Evolutionary conservation across 1,139 yeast genomes (phyloP), one percentile per base, ranked within the genome.

Genomic region (Sugiyamaella sp.): DNA sequence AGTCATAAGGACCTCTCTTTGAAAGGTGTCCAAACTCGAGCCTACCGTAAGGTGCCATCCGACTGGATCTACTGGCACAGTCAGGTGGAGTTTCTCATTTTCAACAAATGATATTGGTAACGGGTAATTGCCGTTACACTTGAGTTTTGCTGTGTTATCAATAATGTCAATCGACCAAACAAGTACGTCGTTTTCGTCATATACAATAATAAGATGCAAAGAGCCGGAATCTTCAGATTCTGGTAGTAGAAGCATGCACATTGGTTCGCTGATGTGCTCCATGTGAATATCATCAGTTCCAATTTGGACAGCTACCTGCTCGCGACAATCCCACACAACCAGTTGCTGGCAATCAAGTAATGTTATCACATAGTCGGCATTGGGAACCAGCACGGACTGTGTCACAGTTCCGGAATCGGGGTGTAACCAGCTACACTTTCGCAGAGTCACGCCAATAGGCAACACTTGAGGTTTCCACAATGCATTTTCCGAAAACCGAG

Each of bases 21-120:
- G 81, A 46, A 60, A 67, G 8, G 59, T 52, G 60, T 66, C 76
- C 52, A 70, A 72, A 56, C 67, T 69, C 57, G 61, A 73, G 69
- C 45, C 77, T 63, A 66, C 61, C 1, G 71, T 67, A 3, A 71
- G 70, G 3, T 59, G 70, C 77, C 79, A 77, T 16, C 86, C 86
- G 3, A 82, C 86, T 0, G 88, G 86, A 63, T 89, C 93, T 17
- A 88, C 82, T 0, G 82, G 74, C 1, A 85, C 77, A 5, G 86
- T 80, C 20, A 73, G 68, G 57, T 77, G 77, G 2, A 84, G 69
- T 0, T 67, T 66, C 3, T 70, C 67, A 10, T 37, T 40, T 6
- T 57, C 57, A 5, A 60, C 63, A 22, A 12, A 8, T 2, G 56
- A n/a, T n/a, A n/a, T 45, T 4, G 69, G 70, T 20, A 66, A 56